A percentile compares a stretch with the other conserved stretches of the same genome.
These are phyloP conservation scores for Malbranchea cinnamomea DNA, from an alignment of 2,329 filamentous ascomycete species.

Conservation along the genomic window DNA sequence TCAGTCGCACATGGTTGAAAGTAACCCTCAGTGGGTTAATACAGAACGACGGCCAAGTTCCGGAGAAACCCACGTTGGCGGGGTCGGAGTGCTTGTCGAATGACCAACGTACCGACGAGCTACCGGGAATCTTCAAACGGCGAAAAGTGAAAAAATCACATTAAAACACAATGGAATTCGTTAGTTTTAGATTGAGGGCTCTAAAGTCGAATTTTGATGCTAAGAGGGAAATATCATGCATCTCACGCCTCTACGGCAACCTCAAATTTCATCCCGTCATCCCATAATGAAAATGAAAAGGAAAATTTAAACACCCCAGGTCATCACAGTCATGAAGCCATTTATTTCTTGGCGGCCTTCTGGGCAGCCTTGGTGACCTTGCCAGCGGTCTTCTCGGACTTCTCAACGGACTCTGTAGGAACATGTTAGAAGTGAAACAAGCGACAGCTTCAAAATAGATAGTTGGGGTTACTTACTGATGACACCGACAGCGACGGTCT, in stretches of 20 bases:
- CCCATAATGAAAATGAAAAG: too few relatives aligned
- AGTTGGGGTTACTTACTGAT: slow-evolving; percentile 4
- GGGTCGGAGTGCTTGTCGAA: too few relatives aligned
- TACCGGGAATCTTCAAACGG: too few relatives aligned
- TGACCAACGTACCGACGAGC: too few relatives aligned
- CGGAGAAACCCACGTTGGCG: too few relatives aligned
- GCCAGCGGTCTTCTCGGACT: slow-evolving; percentile 40
- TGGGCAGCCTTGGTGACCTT: slow-evolving; percentile 50
- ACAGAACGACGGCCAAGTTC: too few relatives aligned
- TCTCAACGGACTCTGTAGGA: slow-evolving; percentile 49
- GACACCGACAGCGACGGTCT: slow-evolving; percentile 50
- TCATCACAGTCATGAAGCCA: slow-evolving; percentile 6
- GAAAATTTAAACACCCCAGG: too few relatives aligned
- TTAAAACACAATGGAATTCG: too few relatives aligned
- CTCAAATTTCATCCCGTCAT: slow-evolving; percentile 6
- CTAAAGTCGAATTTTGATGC: slow-evolving; percentile 8
- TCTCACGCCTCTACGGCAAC: slow-evolving; percentile 5
- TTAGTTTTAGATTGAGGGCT: slow-evolving; percentile 9
- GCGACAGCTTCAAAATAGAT: slow-evolving; percentile 1
- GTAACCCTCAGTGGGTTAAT: too few relatives aligned
- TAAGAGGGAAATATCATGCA: slow-evolving; percentile 4
- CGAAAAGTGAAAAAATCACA: too few relatives aligned
- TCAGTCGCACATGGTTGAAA: too few relatives aligned
- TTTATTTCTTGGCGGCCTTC: slow-evolving; percentile 63
- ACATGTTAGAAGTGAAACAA: slow-evolving; percentile 2